Base-by-base conservation (phyloP, 495 filamentous ascomycete species). In the Letharia lupina region DNA sequence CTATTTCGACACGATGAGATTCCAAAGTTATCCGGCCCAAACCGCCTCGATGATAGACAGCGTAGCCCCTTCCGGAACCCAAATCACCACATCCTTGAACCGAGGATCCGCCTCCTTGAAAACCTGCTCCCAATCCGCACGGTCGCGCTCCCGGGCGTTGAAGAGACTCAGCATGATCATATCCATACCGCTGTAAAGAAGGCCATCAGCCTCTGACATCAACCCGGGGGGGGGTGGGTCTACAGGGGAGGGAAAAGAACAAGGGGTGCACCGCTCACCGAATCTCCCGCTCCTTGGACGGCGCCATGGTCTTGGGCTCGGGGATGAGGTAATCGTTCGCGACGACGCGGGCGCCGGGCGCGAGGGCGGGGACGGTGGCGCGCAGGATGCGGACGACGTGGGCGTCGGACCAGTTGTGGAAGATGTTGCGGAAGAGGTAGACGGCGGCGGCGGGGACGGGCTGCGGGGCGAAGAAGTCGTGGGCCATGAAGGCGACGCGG, bases 381-480 rank as follows among this genome's bases (percentile, higher is more conserved):
- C 67, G 70, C 18, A 84, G 66, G 37, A 82, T 79, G 42, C 68
- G 72, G 2, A 76, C 60, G 11, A 69, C 74, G 42, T 81, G 70
- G 16, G 70, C 63, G 41, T 82, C 80, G 4, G 76, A 70, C 73
- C 77, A 77, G 67, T 84, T 77, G 68, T 84, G 81, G n/a, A 84
- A 69, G 45, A 83, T 75, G 37, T 70, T 66, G 50, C 80, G 79
- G 63, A 83, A 68, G 39, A 83, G 74, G 62, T 84, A 84, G 15
- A 77, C 73, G 64, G 82, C 79, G 10, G 81, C 82, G 4, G 3
- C 48, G 15, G 16, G 9, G 5, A 66, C 57, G 0, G 75, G 73
- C 73, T 86, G 84, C 70, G 77, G 74, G 3, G 67, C 71, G 71
- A 82, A 81, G 72, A 85, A 84, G 69, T 85, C 80, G 64, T 86